Evolutionary conservation across 345 rosid species (phyloP).

Genomic region (Isatis tinctoria): DNA sequence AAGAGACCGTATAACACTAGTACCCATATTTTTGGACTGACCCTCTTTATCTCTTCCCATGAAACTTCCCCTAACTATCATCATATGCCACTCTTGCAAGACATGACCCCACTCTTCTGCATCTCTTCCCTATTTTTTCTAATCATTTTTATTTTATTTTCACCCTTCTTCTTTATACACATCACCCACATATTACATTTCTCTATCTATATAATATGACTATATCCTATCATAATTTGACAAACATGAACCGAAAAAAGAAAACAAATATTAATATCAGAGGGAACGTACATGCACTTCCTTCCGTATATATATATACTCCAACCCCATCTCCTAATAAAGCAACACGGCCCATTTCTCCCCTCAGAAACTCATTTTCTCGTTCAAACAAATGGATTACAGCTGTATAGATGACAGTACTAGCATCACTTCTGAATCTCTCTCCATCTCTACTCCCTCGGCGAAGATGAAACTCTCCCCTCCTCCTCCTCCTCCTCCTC

Average conservation of each 20-base stretch:
- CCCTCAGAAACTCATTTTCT: background rate
- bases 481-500: conserved; percentile 16
- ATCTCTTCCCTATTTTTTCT: background rate
- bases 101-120: conserved; percentile 18
- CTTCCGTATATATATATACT: conserved; percentile 7
- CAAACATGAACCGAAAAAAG: background rate
- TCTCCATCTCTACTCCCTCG: conserved; percentile 35
- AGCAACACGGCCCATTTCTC: conserved; percentile 15
- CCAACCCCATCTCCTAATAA: conserved; percentile 10
- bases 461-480: background rate
- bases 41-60: conserved; percentile 1
- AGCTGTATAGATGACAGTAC: conserved; percentile 48
- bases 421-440: conserved; percentile 41
- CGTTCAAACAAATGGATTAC: conserved; percentile 38
- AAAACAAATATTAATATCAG: background rate
- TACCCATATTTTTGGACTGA: conserved; percentile 28
- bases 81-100: conserved; percentile 15
- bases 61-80: conserved; percentile 26
- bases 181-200: conserved; percentile 26
- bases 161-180: background rate
- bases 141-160: background rate
- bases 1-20: background rate
- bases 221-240: background rate
- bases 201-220: too few relatives aligned
- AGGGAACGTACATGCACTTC: conserved; percentile 24